Percentiles rank a stretch among this genome's conserved stretches.
Conservation (phyloP, 2,329 filamentous ascomycete genomes). For the Juglanconis oblonga region DNA sequence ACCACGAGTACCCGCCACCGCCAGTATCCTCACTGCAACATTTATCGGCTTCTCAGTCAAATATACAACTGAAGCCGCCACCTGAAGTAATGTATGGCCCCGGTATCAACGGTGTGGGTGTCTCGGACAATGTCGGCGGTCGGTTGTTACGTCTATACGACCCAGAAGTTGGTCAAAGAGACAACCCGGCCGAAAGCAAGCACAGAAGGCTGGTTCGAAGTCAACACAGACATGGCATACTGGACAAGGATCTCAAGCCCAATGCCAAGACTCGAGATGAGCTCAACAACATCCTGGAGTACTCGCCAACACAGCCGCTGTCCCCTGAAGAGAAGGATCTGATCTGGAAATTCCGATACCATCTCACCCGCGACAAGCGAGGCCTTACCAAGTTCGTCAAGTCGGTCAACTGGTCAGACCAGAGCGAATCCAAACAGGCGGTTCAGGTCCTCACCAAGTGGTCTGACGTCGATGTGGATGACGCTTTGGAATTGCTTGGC, state of each 20-base stretch:
- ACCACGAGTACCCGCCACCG: conserved; percentile 85
- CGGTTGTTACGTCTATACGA: conserved; percentile 86
- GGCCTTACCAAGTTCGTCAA: conserved; percentile 97
- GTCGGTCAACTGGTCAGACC: conserved; percentile 90
- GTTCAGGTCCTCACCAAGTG: conserved; percentile 87
- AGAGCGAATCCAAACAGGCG: conserved; percentile 80
- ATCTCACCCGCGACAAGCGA: conserved; percentile 86
- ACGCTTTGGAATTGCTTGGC: conserved; percentile 89
- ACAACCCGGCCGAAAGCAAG: conserved; percentile 94
- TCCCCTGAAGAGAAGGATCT: conserved; percentile 91
- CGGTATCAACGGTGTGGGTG: conserved; percentile 71
- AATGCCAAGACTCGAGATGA: conserved; percentile 96
- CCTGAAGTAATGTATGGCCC: conserved; percentile 89
- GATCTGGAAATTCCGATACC: conserved; percentile 96
- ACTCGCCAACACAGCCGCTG: conserved; percentile 85
- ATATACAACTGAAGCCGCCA: conserved; percentile 71
- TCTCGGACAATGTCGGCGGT: conserved; percentile 47
- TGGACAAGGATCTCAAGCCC: conserved; percentile 93
- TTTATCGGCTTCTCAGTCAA: conserved; percentile 60
- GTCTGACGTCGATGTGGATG: conserved; percentile 96
- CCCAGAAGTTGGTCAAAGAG: conserved; percentile 81
- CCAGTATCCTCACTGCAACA: conserved; percentile 75
- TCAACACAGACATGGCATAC: conserved; percentile 82
- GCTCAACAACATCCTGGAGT: conserved; percentile 84
- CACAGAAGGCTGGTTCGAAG: conserved; percentile 89